phyloP scores from a whole-genome alignment of 805 yeast species.

The Candida loeiensis region DNA sequence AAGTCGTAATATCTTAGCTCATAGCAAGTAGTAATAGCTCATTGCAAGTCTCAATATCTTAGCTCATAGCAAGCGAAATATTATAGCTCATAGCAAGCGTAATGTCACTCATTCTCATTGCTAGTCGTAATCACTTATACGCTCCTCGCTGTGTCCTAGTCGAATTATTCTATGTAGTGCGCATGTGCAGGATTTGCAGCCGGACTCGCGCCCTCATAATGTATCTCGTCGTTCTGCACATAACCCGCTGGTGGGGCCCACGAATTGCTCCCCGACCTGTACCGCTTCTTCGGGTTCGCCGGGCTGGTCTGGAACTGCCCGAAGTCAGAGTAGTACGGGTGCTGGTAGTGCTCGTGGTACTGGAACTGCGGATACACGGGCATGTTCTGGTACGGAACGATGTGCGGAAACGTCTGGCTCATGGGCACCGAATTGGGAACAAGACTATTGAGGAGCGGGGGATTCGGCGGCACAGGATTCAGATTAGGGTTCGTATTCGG shows the following conservation, averaged over 20 bases:
- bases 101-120: no score
- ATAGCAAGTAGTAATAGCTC: no score
- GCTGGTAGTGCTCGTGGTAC: constrained; percentile 6
- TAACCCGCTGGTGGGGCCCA: constrained; percentile 4
- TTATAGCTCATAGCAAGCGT: no score
- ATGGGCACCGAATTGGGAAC: neutral
- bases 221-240: constrained; percentile 5
- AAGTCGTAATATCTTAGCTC: no score
- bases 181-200: constrained; percentile 5
- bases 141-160: no score
- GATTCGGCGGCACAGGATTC: no score
- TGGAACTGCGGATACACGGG: constrained; percentile 6
- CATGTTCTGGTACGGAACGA: neutral
- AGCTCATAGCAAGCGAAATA: no score
- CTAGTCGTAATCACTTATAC: no score
- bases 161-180: neutral
- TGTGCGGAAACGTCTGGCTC: neutral
- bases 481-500: neutral
- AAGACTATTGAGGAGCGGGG: no score
- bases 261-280: constrained; percentile 8
- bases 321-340: constrained; percentile 3
- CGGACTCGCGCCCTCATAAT: neutral
- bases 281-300: constrained; percentile 10
- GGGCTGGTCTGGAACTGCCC: neutral
- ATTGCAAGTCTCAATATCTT: no score